Evolutionary conservation across 2,329 filamentous ascomycete species (phyloP), one percentile per base, ranked within the genome.

Genomic region (Diaporthe australafricana): DNA sequence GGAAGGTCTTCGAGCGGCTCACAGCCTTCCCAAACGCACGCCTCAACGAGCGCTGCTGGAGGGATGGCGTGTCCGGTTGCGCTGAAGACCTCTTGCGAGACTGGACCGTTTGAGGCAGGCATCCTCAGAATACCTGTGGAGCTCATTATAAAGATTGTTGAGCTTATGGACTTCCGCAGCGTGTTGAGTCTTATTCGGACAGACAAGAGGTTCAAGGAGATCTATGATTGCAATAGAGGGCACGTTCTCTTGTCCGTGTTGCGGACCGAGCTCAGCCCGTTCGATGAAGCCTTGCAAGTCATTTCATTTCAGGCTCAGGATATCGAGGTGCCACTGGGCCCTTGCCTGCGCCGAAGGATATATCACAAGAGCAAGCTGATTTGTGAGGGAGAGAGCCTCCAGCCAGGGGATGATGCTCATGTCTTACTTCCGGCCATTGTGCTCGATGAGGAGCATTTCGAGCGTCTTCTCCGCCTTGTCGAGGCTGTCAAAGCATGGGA

Each of bases 91-190:
- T 40, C 53, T 50, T 3, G 12, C 16, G 22, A 60, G 17, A n/a
- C 11, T n/a, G 70, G 56, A 14, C 27, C 40, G 11, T n/a, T 42
- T 25, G 40, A 35, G 40, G 20, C 56, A 30, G 73, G 70, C 48
- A 75, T 84, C 25, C 73, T 78, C 56, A 75, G 75, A 53, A 72
- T 85, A 57, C 86, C 87, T 0, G 78, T 82, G 3, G 87, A 89
- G 75, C 81, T 87, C 22, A 76, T 87, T 3, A 77, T 88, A 14
- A 83, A 86, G 25, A 84, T 88, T 30, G 86, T 86, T 75, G 82
- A 83, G 38, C 74, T 83, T 22, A 78, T 88, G 65, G 82, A 86
- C 69, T 72, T 87, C 1, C 75, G 78, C 2, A 83, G 83, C 30
- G 80, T 85, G 45, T 82, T 81, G 66, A 79, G 79, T 40, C 79